A percentile compares a stretch with the other conserved stretches of the same genome.
Conservation (phyloP, 2,329 filamentous ascomycete species). For the Colletotrichum sp. region DNA sequence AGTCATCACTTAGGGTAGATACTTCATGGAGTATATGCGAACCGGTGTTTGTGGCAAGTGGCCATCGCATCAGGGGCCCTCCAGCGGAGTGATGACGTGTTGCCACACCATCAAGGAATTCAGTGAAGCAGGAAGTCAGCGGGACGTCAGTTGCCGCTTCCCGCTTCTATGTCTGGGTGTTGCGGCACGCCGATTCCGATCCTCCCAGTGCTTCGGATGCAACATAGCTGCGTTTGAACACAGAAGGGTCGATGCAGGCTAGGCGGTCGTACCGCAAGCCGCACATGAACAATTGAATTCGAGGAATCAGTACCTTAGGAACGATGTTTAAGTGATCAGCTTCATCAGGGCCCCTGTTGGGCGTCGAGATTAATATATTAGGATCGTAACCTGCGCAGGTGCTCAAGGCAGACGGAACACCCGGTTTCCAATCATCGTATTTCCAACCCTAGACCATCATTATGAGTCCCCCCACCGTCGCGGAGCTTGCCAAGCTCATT, state of each 20-base stretch:
- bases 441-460: neutral
- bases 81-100: neutral
- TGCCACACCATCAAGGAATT: neutral
- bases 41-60: neutral
- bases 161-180: neutral
- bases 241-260: neutral
- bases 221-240: neutral
- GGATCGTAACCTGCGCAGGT: neutral
- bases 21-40: neutral
- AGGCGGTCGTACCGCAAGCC: neutral
- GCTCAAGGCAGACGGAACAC: neutral
- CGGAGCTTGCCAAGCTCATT: conserved; percentile 58
- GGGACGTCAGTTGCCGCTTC: neutral
- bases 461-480: conserved; percentile 32
- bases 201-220: neutral
- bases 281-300: neutral
- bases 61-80: neutral
- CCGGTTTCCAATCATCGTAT: neutral
- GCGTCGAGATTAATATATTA: neutral
- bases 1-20: neutral
- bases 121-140: neutral
- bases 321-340: neutral
- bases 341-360: neutral
- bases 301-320: neutral
- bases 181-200: neutral